phyloP scores from a whole-genome alignment of 2,329 filamentous ascomycete genomes.

The Xylariaceae sp. region DNA sequence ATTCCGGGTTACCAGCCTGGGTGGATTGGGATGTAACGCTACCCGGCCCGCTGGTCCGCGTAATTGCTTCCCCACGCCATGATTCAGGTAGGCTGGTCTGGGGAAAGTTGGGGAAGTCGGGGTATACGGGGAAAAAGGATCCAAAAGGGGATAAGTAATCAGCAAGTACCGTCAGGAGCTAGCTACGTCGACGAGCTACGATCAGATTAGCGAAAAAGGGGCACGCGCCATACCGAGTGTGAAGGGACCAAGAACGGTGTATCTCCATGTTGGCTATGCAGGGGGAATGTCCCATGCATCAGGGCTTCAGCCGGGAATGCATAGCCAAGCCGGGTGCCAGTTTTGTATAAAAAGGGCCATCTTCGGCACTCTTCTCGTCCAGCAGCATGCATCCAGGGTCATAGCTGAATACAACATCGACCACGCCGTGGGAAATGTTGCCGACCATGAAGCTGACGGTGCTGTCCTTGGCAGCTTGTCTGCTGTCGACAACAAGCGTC shows the following conservation, averaged over 20 bases:
- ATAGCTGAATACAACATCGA: not conserved
- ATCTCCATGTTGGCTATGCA: not conserved
- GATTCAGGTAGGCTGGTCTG: not conserved
- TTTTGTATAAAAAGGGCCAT: not conserved
- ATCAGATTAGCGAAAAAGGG: not conserved
- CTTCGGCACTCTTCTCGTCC: not conserved
- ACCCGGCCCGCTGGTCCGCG: too few species aligned
- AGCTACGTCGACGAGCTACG: not conserved
- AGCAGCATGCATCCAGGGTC: not conserved
- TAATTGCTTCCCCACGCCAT: not conserved
- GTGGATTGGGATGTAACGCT: not conserved
- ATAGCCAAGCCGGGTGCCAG: not conserved
- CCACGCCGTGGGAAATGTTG: not conserved
- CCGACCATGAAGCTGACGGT: slow-evolving; percentile 15
- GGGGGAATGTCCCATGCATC: not conserved
- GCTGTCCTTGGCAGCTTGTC: slow-evolving; percentile 17
- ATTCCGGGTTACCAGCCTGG: too few species aligned
- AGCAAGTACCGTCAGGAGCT: not conserved
- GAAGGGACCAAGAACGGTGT: not conserved
- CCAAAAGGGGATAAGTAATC: not conserved
- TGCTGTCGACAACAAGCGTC: slow-evolving; percentile 19
- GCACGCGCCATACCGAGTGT: not conserved
- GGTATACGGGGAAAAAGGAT: not conserved
- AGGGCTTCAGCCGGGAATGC: not conserved
- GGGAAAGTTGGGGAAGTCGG: not conserved